Conservation (phyloP, 306 rosid species). For the Lotus japonicus region DNA sequence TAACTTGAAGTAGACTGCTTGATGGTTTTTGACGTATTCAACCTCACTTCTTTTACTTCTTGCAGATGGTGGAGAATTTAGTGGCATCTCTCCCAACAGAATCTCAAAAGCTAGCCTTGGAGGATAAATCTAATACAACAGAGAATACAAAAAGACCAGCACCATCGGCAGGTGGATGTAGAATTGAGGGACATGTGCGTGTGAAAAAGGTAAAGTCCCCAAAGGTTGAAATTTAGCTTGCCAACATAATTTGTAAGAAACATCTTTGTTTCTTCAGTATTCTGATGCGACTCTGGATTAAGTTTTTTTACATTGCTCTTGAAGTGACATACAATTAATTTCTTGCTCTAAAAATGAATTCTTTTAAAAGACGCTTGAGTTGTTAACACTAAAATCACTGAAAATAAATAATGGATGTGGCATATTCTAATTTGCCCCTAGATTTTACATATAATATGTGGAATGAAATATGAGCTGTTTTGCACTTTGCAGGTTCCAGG, state of each 20-base stretch:
- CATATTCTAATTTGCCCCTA: neutral
- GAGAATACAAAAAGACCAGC: constrained; percentile 72
- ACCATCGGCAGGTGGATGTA: constrained; percentile 86
- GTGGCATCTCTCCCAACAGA: constrained; percentile 54
- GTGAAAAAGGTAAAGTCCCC: constrained; percentile 71
- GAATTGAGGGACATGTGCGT: constrained; percentile 86
- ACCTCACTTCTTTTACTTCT: neutral
- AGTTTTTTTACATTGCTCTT: neutral
- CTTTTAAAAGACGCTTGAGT: neutral
- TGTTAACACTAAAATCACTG: neutral
- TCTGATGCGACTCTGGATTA: constrained; percentile 2
- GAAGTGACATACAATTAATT: neutral
- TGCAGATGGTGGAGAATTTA: constrained; percentile 69
- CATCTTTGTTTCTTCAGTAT: neutral
- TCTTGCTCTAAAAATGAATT: neutral
- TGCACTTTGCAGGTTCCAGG: constrained; percentile 81
- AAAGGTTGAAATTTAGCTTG: constrained; percentile 7
- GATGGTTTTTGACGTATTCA: neutral
- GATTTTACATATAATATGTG: neutral
- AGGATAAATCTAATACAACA: constrained; percentile 50
- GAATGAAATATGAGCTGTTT: constrained; percentile 21
- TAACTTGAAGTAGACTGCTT: neutral
- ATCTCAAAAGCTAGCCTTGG: constrained; percentile 53
- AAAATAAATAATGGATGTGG: neutral
- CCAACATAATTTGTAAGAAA: neutral